Percentiles rank a stretch among this genome's conserved stretches.
phyloP scores from a whole-genome alignment of 2,329 filamentous ascomycete species.

The Colletotrichum abscissum region DNA sequence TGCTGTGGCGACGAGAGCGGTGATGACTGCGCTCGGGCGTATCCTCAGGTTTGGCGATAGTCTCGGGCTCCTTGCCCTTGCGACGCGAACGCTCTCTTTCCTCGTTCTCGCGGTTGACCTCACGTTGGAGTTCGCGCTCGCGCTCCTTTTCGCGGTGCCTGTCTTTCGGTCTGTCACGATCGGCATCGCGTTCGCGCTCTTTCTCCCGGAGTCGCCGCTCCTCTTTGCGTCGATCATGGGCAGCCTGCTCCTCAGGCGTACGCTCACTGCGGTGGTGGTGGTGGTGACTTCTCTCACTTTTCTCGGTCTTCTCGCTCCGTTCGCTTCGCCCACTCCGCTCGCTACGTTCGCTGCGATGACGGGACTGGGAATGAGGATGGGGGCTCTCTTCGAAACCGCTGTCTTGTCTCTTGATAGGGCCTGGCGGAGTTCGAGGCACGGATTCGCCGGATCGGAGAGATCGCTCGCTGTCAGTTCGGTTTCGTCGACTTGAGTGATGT shows the following conservation, averaged over 20 bases:
- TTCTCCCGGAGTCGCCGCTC: neutral
- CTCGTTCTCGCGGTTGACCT: slow-evolving; percentile 8
- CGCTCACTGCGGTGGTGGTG: slow-evolving; percentile 41
- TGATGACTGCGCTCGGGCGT: slow-evolving; percentile 45
- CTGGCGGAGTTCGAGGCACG: slow-evolving; percentile 46
- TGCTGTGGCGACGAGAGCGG: slow-evolving; percentile 55
- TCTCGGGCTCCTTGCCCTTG: slow-evolving; percentile 49
- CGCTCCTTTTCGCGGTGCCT: slow-evolving; percentile 37
- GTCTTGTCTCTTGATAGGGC: slow-evolving; percentile 56
- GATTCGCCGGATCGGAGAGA: slow-evolving; percentile 46
- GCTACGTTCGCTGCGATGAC: slow-evolving; percentile 45
- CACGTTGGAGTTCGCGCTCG: slow-evolving; percentile 39
- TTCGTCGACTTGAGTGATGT: slow-evolving; percentile 41
- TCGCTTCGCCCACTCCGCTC: slow-evolving; percentile 22
- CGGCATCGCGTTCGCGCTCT: neutral
- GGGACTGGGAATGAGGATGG: slow-evolving; percentile 15
- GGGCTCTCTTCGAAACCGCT: slow-evolving; percentile 59
- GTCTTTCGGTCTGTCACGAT: slow-evolving; percentile 19
- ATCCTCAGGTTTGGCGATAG: slow-evolving; percentile 26
- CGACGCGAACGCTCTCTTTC: slow-evolving; percentile 34
- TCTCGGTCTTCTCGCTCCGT: slow-evolving; percentile 15
- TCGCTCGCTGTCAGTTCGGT: slow-evolving; percentile 51
- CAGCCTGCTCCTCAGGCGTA: slow-evolving; percentile 61
- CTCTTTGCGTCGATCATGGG: slow-evolving; percentile 60
- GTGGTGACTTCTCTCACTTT: neutral